These are phyloP conservation scores for Kandelia obovata DNA, from an alignment of 345 rosid genomes.

Conservation along the genomic window DNA sequence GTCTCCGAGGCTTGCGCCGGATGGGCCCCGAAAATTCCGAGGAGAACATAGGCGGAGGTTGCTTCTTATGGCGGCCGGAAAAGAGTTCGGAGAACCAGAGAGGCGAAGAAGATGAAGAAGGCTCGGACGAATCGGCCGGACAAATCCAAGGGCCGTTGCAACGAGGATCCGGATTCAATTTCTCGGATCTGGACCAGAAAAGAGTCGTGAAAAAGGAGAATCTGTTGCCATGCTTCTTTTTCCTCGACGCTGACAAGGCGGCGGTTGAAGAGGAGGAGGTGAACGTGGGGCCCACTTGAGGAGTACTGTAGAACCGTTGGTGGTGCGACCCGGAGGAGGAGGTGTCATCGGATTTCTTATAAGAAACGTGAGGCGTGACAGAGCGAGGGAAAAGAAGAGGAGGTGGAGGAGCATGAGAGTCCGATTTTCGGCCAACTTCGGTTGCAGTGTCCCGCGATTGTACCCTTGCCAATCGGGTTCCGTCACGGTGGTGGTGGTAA, in stretches of 20 bases:
- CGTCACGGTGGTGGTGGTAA: background rate
- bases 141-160: slow-evolving; percentile 16
- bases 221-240: slow-evolving; percentile 36
- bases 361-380: slow-evolving; percentile 70
- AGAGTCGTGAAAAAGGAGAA: slow-evolving; percentile 49
- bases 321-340: slow-evolving; percentile 15
- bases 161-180: slow-evolving; percentile 37
- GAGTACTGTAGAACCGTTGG: slow-evolving; percentile 60
- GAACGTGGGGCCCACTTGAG: slow-evolving; percentile 55
- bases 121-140: slow-evolving; percentile 24
- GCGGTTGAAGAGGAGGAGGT: slow-evolving; percentile 21
- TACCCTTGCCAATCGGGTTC: background rate
- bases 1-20: slow-evolving; percentile 31
- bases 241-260: slow-evolving; percentile 15
- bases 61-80: slow-evolving; percentile 41
- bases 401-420: slow-evolving; percentile 23
- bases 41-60: slow-evolving; percentile 20
- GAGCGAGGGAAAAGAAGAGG: slow-evolving; percentile 74
- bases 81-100: slow-evolving; percentile 57
- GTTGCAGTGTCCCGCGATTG: slow-evolving; percentile 6
- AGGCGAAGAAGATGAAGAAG: slow-evolving; percentile 35
- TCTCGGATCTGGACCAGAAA: slow-evolving; percentile 71
- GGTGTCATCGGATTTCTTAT: slow-evolving; percentile 51
- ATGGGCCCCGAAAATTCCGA: slow-evolving; percentile 28
- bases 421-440: slow-evolving; percentile 28